Base-by-base conservation (phyloP, 768 basidiomycete genomes). In the Hericium coralloides region DNA sequence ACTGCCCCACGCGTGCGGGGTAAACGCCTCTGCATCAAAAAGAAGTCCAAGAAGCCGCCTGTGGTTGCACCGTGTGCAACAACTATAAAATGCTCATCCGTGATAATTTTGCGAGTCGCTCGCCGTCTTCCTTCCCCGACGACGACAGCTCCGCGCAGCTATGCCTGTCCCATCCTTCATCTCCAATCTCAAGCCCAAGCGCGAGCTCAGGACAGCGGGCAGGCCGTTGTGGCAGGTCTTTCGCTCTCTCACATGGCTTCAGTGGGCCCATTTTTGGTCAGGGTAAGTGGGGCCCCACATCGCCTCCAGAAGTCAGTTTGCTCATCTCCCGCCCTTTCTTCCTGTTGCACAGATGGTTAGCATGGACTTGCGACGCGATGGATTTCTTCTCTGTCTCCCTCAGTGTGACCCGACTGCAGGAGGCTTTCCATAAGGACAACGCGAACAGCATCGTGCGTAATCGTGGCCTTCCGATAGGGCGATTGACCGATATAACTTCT, bases 311-410 rank as follows among this genome's bases (percentile, higher is more conserved):
- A 17, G 10, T 1, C 49, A 22, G 17, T 17, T 50, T 23, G 8
- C 43, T 50, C 8, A 50, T 25, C 18, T 9, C 12, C 20, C 8
- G 2, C 12, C 10, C 22, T 23, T 50, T 20, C n/a, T 20, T n/a
- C n/a, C 14, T 45, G n/a, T 18, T n/a, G n/a, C n/a, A 15, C 49
- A 68, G 63, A 1, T 73, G 70, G 71, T 62, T 76, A 25, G 73
- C 73, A 0, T 77, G 76, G 75, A 74, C 71, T 1, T 65, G 62
- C 48, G 74, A 76, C 56, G 76, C 75, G 0, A 70, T 73, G 63
- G 76, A 76, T 56, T 75, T 72, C 65, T 77, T 78, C 66, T 67
- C 67, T 52, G 76, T 60, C 18, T 58, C 64, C 55, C 57, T 59
- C 38, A 60, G 56, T 43, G 53, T 60, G 26, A 56, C 52, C 31